A percentile compares a stretch with the other conserved stretches of the same genome.
These are phyloP conservation scores for Hemileccinum rubropunctum DNA, from an alignment of 768 basidiomycete genomes.

Conservation along the genomic window DNA sequence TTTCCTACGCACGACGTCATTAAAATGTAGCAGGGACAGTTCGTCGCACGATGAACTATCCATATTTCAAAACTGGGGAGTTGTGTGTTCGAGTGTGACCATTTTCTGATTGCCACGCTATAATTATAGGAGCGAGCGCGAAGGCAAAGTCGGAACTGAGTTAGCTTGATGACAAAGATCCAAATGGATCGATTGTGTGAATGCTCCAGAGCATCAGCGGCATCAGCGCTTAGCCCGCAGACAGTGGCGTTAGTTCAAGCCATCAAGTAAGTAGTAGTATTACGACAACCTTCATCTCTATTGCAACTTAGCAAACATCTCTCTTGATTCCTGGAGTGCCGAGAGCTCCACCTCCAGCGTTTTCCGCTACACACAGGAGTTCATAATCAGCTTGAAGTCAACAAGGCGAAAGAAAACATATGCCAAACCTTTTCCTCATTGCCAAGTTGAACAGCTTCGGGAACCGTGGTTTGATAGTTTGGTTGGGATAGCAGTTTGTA, in stretches of 20 bases:
- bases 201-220: too few relatives aligned
- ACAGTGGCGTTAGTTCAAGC: too few relatives aligned
- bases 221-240: too few relatives aligned
- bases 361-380: conserved; percentile 47
- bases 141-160: too few relatives aligned
- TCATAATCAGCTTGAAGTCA: not conserved
- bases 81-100: too few relatives aligned
- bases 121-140: too few relatives aligned
- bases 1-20: conserved; percentile 9
- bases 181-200: too few relatives aligned
- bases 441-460: conserved; percentile 42
- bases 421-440: conserved; percentile 65
- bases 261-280: too few relatives aligned
- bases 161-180: too few relatives aligned
- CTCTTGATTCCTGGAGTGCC: conserved; percentile 65
- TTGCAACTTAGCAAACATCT: conserved; percentile 73
- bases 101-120: too few relatives aligned
- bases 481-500: conserved; percentile 66
- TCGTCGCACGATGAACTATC: not conserved
- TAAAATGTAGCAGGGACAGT: conserved; percentile 5
- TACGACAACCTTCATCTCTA: conserved; percentile 17
- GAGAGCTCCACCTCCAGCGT: conserved; percentile 79
- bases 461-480: conserved; percentile 79
- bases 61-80: too few relatives aligned
- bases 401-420: not conserved